phyloP scores from a whole-genome alignment of 148 eudicot genomes.

The Tetragonia tetragonoides region DNA sequence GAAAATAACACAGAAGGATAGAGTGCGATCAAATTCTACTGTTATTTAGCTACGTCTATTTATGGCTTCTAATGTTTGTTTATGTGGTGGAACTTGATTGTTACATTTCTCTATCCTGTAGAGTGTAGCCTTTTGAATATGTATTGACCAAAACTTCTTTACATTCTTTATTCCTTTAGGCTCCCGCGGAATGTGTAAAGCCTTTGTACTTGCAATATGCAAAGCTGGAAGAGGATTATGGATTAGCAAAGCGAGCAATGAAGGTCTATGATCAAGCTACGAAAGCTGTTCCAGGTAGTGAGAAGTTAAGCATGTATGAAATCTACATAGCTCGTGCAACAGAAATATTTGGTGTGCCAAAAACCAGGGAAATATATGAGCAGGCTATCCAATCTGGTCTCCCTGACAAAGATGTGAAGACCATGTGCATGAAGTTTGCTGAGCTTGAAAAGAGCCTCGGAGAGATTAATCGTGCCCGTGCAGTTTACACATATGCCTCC shows the following conservation, averaged over 20 bases:
- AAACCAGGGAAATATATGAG: slow-evolving; percentile 87
- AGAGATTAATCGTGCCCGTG: slow-evolving; percentile 90
- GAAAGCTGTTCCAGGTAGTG: slow-evolving; percentile 78
- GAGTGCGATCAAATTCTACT: no score
- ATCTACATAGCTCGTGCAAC: slow-evolving; percentile 91
- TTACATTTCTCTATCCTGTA: no score
- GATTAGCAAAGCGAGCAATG: slow-evolving; percentile 93
- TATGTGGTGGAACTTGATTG: no score
- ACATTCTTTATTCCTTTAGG: neutral
- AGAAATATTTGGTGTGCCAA: slow-evolving; percentile 91
- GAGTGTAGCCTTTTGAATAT: no score
- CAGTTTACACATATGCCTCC: slow-evolving; percentile 57
- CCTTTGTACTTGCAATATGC: slow-evolving; percentile 86
- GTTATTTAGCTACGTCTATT: no score
- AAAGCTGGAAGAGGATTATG: slow-evolving; percentile 86
- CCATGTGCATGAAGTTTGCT: slow-evolving; percentile 84
- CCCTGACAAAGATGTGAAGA: slow-evolving; percentile 84
- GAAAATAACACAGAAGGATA: no score
- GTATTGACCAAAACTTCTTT: no score
- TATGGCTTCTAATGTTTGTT: no score
- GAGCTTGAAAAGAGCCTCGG: slow-evolving; percentile 96
- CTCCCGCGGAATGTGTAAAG: slow-evolving; percentile 88
- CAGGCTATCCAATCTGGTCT: slow-evolving; percentile 89
- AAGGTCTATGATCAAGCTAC: slow-evolving; percentile 87
- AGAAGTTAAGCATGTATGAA: slow-evolving; percentile 94